Percentiles rank a stretch among this genome's conserved stretches.
These are phyloP conservation scores for Spinellus fusiger DNA, from an alignment of 192 early-diverging fungal species.

Conservation along the genomic window DNA sequence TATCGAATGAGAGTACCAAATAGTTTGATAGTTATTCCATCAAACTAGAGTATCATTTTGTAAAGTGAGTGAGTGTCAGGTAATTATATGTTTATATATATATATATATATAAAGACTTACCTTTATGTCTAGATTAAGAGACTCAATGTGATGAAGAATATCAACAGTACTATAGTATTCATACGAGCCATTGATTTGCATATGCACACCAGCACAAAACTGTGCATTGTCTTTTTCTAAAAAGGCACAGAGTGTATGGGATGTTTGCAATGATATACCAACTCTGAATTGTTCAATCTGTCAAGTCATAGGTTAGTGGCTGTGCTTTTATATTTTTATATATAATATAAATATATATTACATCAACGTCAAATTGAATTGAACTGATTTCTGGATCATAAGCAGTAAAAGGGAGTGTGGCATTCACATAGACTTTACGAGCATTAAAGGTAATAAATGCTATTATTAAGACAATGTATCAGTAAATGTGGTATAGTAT, in stretches of 20 bases:
- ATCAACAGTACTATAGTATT: slow-evolving; percentile 47
- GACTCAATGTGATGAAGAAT: slow-evolving; percentile 42
- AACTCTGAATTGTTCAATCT: slow-evolving; percentile 44
- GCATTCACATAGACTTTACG: slow-evolving; percentile 35
- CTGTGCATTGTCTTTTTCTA: slow-evolving; percentile 42
- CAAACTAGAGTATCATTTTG: slow-evolving; percentile 38
- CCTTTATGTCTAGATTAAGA: slow-evolving; percentile 41
- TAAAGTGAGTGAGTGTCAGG: not conserved
- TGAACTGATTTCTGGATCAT: slow-evolving; percentile 45
- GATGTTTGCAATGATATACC: slow-evolving; percentile 52
- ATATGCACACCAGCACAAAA: slow-evolving; percentile 38
- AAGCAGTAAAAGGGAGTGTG: slow-evolving; percentile 50
- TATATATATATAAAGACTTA: slow-evolving; percentile 5
- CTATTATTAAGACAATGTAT: slow-evolving; percentile 12
- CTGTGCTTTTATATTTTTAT: not conserved
- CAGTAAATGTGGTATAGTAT: not conserved
- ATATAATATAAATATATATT: not conserved
- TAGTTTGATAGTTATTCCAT: slow-evolving; percentile 50
- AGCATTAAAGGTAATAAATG: slow-evolving; percentile 20
- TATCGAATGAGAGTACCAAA: slow-evolving; percentile 65
- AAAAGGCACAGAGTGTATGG: slow-evolving; percentile 60
- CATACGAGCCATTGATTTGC: slow-evolving; percentile 43
- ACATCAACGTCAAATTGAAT: slow-evolving; percentile 49
- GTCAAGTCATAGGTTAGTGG: not conserved
- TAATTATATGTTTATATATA: not conserved